A percentile compares a stretch with the other conserved stretches of the same genome.
phyloP scores from a whole-genome alignment of 306 rosid species.

The Vigna reflexopilosa region DNA sequence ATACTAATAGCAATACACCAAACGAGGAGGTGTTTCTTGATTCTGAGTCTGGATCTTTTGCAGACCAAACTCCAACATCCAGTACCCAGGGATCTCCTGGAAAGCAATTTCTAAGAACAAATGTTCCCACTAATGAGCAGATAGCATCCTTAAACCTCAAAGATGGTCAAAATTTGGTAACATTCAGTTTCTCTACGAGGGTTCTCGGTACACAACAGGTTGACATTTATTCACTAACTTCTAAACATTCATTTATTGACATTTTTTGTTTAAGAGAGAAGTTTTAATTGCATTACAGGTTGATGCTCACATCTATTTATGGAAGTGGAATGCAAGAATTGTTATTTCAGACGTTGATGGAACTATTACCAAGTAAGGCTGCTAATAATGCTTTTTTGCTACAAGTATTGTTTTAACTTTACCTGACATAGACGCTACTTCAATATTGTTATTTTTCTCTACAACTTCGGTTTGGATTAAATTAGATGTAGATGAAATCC shows the following conservation, averaged over 20 bases:
- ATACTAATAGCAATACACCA: slow-evolving; percentile 62
- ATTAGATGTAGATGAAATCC: slow-evolving; percentile 34
- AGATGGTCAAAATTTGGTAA: slow-evolving; percentile 92
- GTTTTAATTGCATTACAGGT: slow-evolving; percentile 62
- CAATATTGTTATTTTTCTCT: slow-evolving; percentile 33
- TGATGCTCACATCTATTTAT: slow-evolving; percentile 96
- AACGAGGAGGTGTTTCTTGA: slow-evolving; percentile 90
- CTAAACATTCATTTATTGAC: slow-evolving; percentile 7
- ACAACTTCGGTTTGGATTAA: slow-evolving; percentile 13
- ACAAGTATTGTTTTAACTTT: slow-evolving; percentile 39
- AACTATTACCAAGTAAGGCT: slow-evolving; percentile 94
- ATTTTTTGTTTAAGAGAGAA: slow-evolving; percentile 40
- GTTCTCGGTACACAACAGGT: slow-evolving; percentile 95
- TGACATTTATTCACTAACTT: slow-evolving; percentile 46
- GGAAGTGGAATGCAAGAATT: slow-evolving; percentile 96
- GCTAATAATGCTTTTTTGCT: slow-evolving; percentile 29
- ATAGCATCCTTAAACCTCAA: slow-evolving; percentile 93
- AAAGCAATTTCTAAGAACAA: slow-evolving; percentile 84
- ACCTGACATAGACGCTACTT: slow-evolving; percentile 32
- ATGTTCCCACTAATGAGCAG: slow-evolving; percentile 94
- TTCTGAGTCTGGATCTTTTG: slow-evolving; percentile 66
- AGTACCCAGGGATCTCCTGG: slow-evolving; percentile 55
- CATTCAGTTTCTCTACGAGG: slow-evolving; percentile 92
- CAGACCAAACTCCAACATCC: slow-evolving; percentile 56
- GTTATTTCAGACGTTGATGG: slow-evolving; percentile 99